phyloP scores from a whole-genome alignment of 2,329 filamentous ascomycete species.

The Epichloe aotearoae region DNA sequence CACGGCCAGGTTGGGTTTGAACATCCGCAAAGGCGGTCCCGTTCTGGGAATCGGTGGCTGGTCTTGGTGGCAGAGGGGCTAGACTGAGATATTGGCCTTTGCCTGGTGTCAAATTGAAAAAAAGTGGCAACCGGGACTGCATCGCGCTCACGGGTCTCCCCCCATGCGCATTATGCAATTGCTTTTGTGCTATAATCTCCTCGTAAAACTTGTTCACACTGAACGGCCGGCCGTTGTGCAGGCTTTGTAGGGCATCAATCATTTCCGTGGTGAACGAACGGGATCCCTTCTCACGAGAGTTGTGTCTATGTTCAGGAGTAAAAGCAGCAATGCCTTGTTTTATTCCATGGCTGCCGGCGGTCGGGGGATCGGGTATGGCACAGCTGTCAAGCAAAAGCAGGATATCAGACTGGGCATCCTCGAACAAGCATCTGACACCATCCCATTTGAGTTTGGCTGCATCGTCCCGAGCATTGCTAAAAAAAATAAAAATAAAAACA shows the following conservation, averaged over 20 bases:
- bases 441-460: conserved; percentile 51
- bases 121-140: conserved; percentile 30
- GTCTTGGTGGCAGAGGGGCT: conserved; percentile 28
- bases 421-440: conserved; percentile 47
- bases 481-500: conserved; percentile 8
- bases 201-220: conserved; percentile 43
- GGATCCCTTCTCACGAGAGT: conserved; percentile 27
- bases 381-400: conserved; percentile 51
- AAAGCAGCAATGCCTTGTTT: conserved; percentile 53
- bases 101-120: conserved; percentile 42
- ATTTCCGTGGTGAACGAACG: conserved; percentile 46
- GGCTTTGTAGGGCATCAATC: conserved; percentile 39
- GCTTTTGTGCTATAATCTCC: conserved; percentile 34
- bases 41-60: conserved; percentile 16
- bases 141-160: conserved; percentile 32
- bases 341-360: conserved; percentile 38
- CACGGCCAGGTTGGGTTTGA: conserved; percentile 12
- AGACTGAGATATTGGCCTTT: conserved; percentile 41
- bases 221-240: conserved; percentile 41
- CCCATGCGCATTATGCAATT: conserved; percentile 29
- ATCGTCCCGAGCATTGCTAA: conserved; percentile 42
- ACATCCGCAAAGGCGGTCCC: conserved; percentile 13
- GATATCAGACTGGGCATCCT: conserved; percentile 50
- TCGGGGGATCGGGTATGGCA: conserved; percentile 36
- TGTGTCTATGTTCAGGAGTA: conserved; percentile 36